Evolutionary conservation across 371 early-diverging fungal species (phyloP).

Genomic region (Mucor mucedo): DNA sequence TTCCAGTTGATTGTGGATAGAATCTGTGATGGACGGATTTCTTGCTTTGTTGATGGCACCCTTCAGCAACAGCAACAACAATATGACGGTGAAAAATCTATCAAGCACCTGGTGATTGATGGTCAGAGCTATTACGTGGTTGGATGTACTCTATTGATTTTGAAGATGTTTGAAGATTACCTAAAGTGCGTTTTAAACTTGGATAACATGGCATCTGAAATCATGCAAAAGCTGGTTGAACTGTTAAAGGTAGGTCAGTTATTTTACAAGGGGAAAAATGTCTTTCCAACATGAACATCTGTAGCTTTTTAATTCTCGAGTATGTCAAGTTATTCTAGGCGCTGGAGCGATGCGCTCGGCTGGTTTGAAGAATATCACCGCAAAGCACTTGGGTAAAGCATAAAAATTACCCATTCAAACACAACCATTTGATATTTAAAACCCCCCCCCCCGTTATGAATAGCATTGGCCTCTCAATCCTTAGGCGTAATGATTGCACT

Average conservation of each 20-base stretch:
- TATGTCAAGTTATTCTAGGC: slow-evolving; percentile 94
- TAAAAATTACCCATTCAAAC: not conserved
- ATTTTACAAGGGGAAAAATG: not conserved
- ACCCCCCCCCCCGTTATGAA: not conserved
- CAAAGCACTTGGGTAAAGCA: slow-evolving; percentile 83
- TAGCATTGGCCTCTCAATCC: slow-evolving; percentile 91
- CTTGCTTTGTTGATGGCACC: slow-evolving; percentile 19
- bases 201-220: slow-evolving; percentile 77
- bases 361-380: slow-evolving; percentile 93
- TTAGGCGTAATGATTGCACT: slow-evolving; percentile 82
- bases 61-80: slow-evolving; percentile 8
- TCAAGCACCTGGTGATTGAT: slow-evolving; percentile 60
- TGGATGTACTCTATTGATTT: slow-evolving; percentile 79
- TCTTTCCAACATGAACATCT: too few species aligned
- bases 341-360: slow-evolving; percentile 95
- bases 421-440: not conserved
- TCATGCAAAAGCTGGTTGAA: slow-evolving; percentile 85
- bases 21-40: slow-evolving; percentile 59
- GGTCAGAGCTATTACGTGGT: slow-evolving; percentile 81
- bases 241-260: slow-evolving; percentile 68
- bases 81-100: slow-evolving; percentile 28
- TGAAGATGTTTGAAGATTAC: slow-evolving; percentile 91
- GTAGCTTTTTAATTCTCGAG: slow-evolving; percentile 87
- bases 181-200: slow-evolving; percentile 79
- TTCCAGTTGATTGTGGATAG: slow-evolving; percentile 85